These are phyloP conservation scores for Avena eriantha DNA, from an alignment of 176 grass and related monocot genomes.

Conservation along the genomic window DNA sequence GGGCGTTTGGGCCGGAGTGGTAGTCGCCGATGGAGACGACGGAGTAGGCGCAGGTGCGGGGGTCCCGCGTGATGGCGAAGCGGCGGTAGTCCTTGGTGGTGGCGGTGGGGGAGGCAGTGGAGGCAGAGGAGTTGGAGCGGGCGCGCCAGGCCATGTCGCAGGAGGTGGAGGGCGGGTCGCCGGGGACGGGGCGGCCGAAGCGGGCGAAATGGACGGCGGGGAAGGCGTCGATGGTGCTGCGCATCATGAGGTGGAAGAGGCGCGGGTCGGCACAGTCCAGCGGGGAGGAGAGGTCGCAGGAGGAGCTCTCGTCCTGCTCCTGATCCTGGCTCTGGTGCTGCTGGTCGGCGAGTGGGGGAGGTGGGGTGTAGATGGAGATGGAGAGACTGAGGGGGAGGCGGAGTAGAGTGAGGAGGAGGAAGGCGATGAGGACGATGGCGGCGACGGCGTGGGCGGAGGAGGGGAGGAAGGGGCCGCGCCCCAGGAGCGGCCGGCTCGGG, in stretches of 20 bases:
- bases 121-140: constrained; percentile 34
- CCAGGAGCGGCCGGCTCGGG: constrained; percentile 18
- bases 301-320: not conserved
- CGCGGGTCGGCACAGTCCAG: constrained; percentile 4
- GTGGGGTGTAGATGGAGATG: not conserved
- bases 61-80: constrained; percentile 59
- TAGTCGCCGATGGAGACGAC: constrained; percentile 69
- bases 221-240: constrained; percentile 18
- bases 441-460: constrained; percentile 39
- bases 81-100: constrained; percentile 82
- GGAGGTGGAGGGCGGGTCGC: constrained; percentile 42
- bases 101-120: constrained; percentile 21
- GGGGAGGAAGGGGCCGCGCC: constrained; percentile 26
- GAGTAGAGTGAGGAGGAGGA: constrained; percentile 44
- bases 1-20: constrained; percentile 73
- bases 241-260: constrained; percentile 21
- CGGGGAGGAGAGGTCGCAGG: constrained; percentile 18
- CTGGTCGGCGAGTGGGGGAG: not conserved
- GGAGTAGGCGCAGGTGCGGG: constrained; percentile 53
- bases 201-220: constrained; percentile 68
- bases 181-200: constrained; percentile 61
- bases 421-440: not conserved
- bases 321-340: not conserved
- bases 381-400: not conserved
- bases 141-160: constrained; percentile 92